A percentile compares a stretch with the other conserved stretches of the same genome.
Conservation (phyloP, 345 rosid genomes). For the Populus nigra region DNA sequence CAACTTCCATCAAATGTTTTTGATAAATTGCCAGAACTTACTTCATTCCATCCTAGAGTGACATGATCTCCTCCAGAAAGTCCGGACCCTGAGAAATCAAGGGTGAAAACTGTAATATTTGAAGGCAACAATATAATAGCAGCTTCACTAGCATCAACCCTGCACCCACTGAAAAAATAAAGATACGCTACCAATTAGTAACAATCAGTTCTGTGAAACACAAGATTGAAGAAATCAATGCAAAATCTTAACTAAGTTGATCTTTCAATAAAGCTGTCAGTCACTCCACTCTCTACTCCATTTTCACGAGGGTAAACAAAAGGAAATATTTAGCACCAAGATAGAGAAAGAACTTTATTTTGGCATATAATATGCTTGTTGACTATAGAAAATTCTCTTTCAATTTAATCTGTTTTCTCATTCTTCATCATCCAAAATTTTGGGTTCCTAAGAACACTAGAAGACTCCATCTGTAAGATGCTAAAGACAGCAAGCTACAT, state of each 20-base stretch:
- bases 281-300: neutral
- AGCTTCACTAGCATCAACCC: constrained; percentile 95
- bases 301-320: neutral
- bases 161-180: constrained; percentile 69
- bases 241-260: neutral
- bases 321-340: neutral
- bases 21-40: constrained; percentile 32
- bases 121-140: constrained; percentile 83
- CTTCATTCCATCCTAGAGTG: constrained; percentile 86
- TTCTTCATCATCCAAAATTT: neutral
- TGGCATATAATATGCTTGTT: neutral
- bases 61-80: constrained; percentile 87
- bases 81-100: constrained; percentile 94
- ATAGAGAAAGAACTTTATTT: neutral
- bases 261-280: neutral
- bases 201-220: neutral
- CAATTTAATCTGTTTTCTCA: neutral
- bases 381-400: neutral
- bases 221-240: neutral
- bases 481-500: neutral
- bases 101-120: constrained; percentile 83
- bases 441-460: neutral
- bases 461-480: neutral
- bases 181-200: constrained; percentile 28
- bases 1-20: neutral